Percentiles rank a stretch among this genome's conserved stretches.
Evolutionary conservation across 352 stramenopile genomes (phyloP).

Genomic region (Elongisporangium senticosum): DNA sequence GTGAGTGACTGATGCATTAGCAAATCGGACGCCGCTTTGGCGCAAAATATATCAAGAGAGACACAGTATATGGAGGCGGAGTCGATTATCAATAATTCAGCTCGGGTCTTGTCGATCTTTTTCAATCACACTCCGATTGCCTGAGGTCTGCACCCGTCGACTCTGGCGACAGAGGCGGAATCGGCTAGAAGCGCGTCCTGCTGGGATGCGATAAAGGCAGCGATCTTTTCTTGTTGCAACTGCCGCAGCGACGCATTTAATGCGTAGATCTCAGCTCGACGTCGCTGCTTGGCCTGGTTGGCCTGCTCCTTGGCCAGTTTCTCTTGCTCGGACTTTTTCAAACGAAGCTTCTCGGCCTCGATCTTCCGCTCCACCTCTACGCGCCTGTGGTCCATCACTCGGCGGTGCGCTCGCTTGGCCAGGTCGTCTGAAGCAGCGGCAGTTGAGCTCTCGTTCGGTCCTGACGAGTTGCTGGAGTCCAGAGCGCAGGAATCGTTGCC

Average conservation of each 20-base stretch:
- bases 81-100: too few species aligned
- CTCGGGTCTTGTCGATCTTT: too few species aligned
- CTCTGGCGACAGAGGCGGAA: not conserved
- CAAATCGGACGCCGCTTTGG: too few species aligned
- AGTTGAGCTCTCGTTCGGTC: too few species aligned
- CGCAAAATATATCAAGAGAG: too few species aligned
- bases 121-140: too few species aligned
- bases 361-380: constrained; percentile 44
- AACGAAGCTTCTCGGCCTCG: constrained; percentile 35
- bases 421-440: constrained; percentile 16
- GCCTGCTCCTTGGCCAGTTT: constrained; percentile 42
- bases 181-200: constrained; percentile 10
- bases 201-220: constrained; percentile 35
- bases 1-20: too few species aligned
- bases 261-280: constrained; percentile 68
- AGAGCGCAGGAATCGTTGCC: too few species aligned
- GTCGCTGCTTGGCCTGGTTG: constrained; percentile 35
- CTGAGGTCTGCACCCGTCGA: too few species aligned
- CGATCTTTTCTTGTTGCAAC: constrained; percentile 63
- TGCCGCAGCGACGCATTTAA: constrained; percentile 57
- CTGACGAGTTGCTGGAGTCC: too few species aligned
- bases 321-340: constrained; percentile 40
- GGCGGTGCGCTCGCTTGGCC: constrained; percentile 34
- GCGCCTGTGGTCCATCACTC: constrained; percentile 54
- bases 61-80: too few species aligned